A percentile compares a stretch with the other conserved stretches of the same genome.
Conservation (phyloP, 2,329 filamentous ascomycete species). For the Whalleya microplaca region DNA sequence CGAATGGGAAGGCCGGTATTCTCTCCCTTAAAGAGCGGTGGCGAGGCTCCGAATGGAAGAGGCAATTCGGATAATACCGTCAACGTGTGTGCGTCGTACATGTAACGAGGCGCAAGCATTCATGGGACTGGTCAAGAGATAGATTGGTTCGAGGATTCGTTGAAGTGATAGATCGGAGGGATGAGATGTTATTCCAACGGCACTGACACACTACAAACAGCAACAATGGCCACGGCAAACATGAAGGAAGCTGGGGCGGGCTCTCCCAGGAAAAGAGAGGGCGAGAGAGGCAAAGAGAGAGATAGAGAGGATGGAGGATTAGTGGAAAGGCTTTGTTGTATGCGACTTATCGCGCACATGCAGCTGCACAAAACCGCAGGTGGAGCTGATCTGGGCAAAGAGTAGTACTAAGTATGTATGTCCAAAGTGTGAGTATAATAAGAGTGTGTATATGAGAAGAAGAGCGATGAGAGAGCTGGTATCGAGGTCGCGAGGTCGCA, state of each 20-base stretch:
- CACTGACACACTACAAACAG: constrained; percentile 25
- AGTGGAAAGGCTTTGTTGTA: constrained; percentile 29
- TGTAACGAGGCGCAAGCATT: constrained; percentile 14
- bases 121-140: constrained; percentile 3
- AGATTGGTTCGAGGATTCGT: constrained; percentile 4
- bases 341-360: constrained; percentile 33
- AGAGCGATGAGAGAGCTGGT: background rate
- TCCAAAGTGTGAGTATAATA: background rate
- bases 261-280: constrained; percentile 6
- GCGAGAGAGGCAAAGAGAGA: constrained; percentile 4
- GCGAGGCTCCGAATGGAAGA: constrained; percentile 6
- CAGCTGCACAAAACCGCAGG: constrained; percentile 23
- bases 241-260: constrained; percentile 8
- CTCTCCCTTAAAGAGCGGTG: constrained; percentile 2
- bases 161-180: constrained; percentile 1
- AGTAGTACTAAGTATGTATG: constrained; percentile 6
- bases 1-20: background rate
- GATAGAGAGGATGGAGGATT: constrained; percentile 23
- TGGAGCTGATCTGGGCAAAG: constrained; percentile 16
- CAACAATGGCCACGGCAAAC: constrained; percentile 18
- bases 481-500: background rate
- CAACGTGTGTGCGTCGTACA: constrained; percentile 7
- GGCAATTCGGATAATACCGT: constrained; percentile 9
- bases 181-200: constrained; percentile 1
- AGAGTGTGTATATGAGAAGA: background rate